Base-by-base conservation (phyloP, 495 filamentous ascomycete species). In the Jackrogersella multiformis region DNA sequence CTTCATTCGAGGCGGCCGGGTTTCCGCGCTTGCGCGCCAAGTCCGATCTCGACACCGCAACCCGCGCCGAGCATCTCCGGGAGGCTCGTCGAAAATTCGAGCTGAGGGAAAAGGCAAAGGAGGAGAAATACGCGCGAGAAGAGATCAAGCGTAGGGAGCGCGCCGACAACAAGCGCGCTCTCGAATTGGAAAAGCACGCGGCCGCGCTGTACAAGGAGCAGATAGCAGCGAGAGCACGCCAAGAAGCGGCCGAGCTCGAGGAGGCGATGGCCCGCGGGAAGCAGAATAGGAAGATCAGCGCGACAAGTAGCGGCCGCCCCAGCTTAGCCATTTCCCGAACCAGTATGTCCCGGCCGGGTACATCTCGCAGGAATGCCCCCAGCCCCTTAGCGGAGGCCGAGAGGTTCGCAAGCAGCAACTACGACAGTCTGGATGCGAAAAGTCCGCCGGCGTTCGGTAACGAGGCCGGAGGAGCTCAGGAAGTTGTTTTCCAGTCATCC, bases 101-200 rank as follows among this genome's bases (percentile, higher is more conserved):
- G 67, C 78, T 81, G 74, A 82, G 79, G 55, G 83, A 86, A 69
- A 74, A 76, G 5, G 81, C 76, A 57, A 86, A 86, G 76, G 80
- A 85, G 42, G 84, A 86, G 63, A 84, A 83, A 68, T 81, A 81
- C 49, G 84, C 80, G 36, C 82, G 81, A n/a, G 82, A 85, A 57
- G 78, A 84, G 77, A 80, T 86, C 66, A 76, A 75, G 66, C 82
- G 79, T 57, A 79, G 81, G 8, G 80, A 84, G 66, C 78, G 80
- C 26, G 76, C 76, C 23, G 78, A 82, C 51, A 80, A 73, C 65
- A 81, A 82, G 75, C 76, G 79, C 38, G 80, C 80, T 16, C 72
- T 60, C 21, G 76, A 79, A 41, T 70, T 78, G 39, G 80, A 82
- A 64, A 79, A 72, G 62, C 75, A 74, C 15, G 64, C 72, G 7